These are phyloP conservation scores for Emiliania huxleyi DNA, from an alignment of 78 protist genomes.

Conservation along the genomic window DNA sequence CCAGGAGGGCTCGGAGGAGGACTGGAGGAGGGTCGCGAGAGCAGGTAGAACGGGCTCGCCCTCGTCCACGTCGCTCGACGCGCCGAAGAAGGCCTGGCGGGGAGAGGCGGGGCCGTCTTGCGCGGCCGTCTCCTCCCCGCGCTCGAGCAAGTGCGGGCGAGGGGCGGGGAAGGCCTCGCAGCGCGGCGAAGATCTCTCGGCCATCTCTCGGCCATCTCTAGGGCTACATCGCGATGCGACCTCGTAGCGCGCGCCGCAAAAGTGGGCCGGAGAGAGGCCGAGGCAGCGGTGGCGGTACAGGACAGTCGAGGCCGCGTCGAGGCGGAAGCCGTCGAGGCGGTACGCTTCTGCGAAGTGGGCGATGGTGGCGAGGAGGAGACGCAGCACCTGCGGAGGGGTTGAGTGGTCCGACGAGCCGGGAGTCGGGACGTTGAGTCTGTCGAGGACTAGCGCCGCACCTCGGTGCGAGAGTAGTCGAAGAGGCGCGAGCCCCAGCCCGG, in stretches of 20 bases:
- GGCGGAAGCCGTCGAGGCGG: slow-evolving; percentile 95
- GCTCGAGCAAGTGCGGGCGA: too few relatives aligned
- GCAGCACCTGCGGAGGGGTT: background rate
- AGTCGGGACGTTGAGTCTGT: background rate
- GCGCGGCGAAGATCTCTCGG: too few relatives aligned
- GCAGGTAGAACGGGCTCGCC: too few relatives aligned
- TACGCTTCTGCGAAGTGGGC: slow-evolving; percentile 75
- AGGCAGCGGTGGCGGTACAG: slow-evolving; percentile 89
- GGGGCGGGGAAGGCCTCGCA: too few relatives aligned
- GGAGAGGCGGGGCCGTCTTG: too few relatives aligned
- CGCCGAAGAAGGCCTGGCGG: slow-evolving; percentile 92
- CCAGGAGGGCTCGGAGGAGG: too few relatives aligned
- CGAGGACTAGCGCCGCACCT: slow-evolving; percentile 56
- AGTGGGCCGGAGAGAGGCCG: too few relatives aligned
- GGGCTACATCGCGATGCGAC: too few relatives aligned
- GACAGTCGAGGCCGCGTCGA: slow-evolving; percentile 93
- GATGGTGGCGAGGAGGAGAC: slow-evolving; percentile 88
- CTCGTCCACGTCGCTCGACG: slow-evolving; percentile 75
- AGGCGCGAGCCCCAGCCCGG: slow-evolving; percentile 68
- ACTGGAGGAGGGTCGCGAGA: too few relatives aligned
- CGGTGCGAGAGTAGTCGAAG: slow-evolving; percentile 85
- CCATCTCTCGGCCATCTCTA: too few relatives aligned
- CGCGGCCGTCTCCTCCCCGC: too few relatives aligned
- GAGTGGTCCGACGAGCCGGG: too few relatives aligned
- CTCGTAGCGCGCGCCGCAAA: slow-evolving; percentile 67